Percentiles rank a stretch among this genome's conserved stretches.
phyloP scores from a whole-genome alignment of 148 eudicot species.

The Camellia sinensis region DNA sequence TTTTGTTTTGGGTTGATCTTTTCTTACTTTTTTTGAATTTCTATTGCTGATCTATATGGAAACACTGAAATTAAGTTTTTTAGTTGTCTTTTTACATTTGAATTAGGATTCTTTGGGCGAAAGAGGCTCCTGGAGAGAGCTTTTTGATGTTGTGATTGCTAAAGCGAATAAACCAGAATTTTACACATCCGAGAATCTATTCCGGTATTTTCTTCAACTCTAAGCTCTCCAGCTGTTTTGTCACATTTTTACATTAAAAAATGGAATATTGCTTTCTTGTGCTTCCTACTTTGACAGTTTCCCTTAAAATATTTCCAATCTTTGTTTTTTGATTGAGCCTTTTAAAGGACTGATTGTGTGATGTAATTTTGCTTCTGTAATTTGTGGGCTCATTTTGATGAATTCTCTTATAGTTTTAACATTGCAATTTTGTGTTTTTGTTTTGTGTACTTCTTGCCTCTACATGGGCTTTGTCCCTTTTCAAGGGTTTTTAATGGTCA shows the following conservation, averaged over 20 bases:
- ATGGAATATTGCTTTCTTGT: too few species aligned
- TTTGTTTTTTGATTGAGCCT: background rate
- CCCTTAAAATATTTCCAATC: background rate
- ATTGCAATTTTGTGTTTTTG: background rate
- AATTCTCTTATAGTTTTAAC: background rate
- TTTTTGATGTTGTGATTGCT: too few species aligned
- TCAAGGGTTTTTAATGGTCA: background rate
- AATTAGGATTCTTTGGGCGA: slow-evolving; percentile 70
- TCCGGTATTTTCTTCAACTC: too few species aligned
- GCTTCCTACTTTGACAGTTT: too few species aligned
- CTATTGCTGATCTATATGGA: background rate
- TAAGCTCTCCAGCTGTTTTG: too few species aligned
- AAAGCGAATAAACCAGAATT: too few species aligned
- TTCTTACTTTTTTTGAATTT: background rate
- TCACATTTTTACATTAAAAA: too few species aligned
- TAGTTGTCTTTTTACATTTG: slow-evolving; percentile 17
- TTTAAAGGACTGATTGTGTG: background rate
- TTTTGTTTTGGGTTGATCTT: too few species aligned
- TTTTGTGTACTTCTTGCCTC: background rate
- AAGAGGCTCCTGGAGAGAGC: too few species aligned
- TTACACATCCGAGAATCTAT: too few species aligned
- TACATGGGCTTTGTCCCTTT: background rate
- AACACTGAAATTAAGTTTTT: background rate
- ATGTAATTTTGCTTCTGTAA: background rate
- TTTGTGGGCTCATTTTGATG: background rate